Evolutionary conservation across 1,139 yeast species (phyloP).

Genomic region (Yamadazyma atmosphaerica): DNA sequence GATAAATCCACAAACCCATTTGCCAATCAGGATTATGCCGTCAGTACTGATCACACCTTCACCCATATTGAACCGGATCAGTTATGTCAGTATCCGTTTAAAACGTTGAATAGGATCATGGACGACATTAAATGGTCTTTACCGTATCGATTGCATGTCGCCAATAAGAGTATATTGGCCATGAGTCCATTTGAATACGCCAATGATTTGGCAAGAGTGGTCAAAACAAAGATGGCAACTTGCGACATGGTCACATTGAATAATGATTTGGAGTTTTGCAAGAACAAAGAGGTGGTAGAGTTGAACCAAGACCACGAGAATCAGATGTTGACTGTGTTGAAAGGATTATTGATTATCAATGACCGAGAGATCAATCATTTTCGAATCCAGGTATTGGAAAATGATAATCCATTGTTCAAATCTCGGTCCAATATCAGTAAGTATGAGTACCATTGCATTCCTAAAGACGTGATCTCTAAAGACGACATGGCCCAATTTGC

Average conservation of each 20-base stretch:
- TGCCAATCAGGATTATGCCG: slow-evolving; percentile 13
- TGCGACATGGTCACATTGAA: slow-evolving; percentile 31
- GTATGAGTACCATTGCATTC: slow-evolving; percentile 39
- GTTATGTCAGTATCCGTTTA: slow-evolving; percentile 39
- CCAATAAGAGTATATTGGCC: slow-evolving; percentile 26
- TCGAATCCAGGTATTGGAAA: slow-evolving; percentile 30
- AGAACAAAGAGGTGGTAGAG: slow-evolving; percentile 18
- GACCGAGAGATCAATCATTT: slow-evolving; percentile 30
- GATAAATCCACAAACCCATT: slow-evolving; percentile 18
- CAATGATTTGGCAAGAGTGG: slow-evolving; percentile 24
- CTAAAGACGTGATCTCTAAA: slow-evolving; percentile 22
- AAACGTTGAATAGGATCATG: slow-evolving; percentile 63
- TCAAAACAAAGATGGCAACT: slow-evolving; percentile 9
- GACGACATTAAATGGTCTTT: slow-evolving; percentile 59
- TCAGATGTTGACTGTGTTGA: slow-evolving; percentile 26
- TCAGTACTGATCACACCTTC: slow-evolving; percentile 11
- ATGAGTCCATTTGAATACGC: slow-evolving; percentile 38
- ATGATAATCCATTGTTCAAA: slow-evolving; percentile 23
- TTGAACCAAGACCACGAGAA: slow-evolving; percentile 22
- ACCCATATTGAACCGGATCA: slow-evolving; percentile 15
- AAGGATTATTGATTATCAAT: slow-evolving; percentile 33
- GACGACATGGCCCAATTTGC: slow-evolving; percentile 25
- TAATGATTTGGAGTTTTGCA: slow-evolving; percentile 32
- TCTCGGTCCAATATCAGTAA: slow-evolving; percentile 21
- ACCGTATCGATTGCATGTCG: slow-evolving; percentile 21